Evolutionary conservation across 2,329 filamentous ascomycete genomes (phyloP).

Genomic region (Aspergillus calidoustus): DNA sequence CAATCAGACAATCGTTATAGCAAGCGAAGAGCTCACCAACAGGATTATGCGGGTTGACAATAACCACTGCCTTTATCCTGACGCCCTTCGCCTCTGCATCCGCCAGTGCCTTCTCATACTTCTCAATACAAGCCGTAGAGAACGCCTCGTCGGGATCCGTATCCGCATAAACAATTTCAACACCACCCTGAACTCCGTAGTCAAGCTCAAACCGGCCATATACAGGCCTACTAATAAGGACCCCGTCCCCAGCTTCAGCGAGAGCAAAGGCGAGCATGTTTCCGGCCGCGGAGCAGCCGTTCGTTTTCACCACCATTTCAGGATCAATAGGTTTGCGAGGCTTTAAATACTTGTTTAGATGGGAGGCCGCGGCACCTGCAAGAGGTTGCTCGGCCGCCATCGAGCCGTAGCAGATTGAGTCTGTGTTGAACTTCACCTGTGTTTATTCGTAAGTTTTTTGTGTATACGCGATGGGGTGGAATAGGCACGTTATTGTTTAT

Average conservation of each 20-base stretch:
- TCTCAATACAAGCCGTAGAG: constrained; percentile 31
- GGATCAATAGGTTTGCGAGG: constrained; percentile 40
- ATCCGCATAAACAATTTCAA: constrained; percentile 46
- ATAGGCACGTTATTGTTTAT: constrained; percentile 41
- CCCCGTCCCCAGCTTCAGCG: constrained; percentile 50
- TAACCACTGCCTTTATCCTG: constrained; percentile 45
- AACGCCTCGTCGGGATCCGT: constrained; percentile 47
- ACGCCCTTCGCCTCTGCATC: constrained; percentile 38
- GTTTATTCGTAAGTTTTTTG: neutral
- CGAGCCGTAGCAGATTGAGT: constrained; percentile 48
- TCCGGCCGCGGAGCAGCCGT: constrained; percentile 48
- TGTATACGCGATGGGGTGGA: neutral
- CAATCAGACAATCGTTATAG: neutral
- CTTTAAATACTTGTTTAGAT: constrained; percentile 49
- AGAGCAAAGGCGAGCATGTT: constrained; percentile 51
- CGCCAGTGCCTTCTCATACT: constrained; percentile 45
- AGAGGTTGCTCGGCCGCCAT: constrained; percentile 42
- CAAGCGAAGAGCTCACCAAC: constrained; percentile 31
- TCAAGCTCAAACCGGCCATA: constrained; percentile 57
- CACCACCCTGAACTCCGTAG: constrained; percentile 50
- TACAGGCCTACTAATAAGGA: constrained; percentile 52
- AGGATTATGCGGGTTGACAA: constrained; percentile 54
- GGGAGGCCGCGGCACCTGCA: constrained; percentile 45
- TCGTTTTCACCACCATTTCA: constrained; percentile 47
- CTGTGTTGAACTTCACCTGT: constrained; percentile 34